A percentile compares a stretch with the other conserved stretches of the same genome.
Evolutionary conservation across 257 asterid species (phyloP).

Genomic region (Solanum tacnaense): DNA sequence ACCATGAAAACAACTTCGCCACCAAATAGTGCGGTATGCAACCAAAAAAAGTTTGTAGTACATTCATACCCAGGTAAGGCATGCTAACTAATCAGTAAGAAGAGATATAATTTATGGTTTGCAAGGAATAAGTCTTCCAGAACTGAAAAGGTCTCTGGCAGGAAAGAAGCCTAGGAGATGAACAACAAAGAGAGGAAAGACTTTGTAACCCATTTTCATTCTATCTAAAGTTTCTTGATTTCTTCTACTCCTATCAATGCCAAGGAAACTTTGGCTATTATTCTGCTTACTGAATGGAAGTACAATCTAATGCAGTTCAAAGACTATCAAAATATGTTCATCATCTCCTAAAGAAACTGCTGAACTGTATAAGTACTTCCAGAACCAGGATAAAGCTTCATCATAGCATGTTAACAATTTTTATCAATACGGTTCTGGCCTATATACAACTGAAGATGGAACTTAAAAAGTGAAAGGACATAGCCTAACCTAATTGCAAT

Average conservation of each 20-base stretch:
- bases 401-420: background rate
- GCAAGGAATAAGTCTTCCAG: background rate
- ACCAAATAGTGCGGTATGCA: background rate
- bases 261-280: background rate
- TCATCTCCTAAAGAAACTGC: background rate
- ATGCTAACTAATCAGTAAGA: background rate
- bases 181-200: background rate
- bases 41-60: background rate
- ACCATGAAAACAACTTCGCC: background rate
- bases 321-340: background rate
- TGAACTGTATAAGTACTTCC: background rate
- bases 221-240: background rate
- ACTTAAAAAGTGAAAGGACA: background rate
- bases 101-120: background rate
- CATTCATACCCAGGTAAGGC: background rate
- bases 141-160: background rate
- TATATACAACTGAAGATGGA: background rate
- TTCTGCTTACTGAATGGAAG: background rate
- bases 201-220: background rate
- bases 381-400: background rate
- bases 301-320: background rate
- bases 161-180: background rate
- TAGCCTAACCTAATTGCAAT: background rate
- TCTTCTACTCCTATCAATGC: background rate
- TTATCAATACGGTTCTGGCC: background rate